Percentiles rank a stretch among this genome's conserved stretches.
phyloP scores from a whole-genome alignment of 768 basidiomycete species.

The Rhizopogon vinicolor region DNA sequence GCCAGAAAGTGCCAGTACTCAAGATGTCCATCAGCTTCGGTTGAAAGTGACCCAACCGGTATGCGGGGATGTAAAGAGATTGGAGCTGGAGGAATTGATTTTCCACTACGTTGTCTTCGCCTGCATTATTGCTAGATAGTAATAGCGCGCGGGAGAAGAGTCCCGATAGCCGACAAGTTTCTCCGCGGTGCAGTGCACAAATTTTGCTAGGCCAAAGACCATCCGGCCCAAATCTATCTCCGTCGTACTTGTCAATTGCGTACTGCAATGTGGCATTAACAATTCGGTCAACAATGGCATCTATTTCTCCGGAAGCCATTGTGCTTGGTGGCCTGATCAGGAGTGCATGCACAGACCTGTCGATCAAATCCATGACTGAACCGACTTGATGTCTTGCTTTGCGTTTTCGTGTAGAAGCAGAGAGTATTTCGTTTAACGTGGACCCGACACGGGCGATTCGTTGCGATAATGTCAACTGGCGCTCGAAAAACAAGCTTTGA shows the following conservation, averaged over 20 bases:
- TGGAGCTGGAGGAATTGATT: slow-evolving; percentile 30
- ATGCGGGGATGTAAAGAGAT: slow-evolving; percentile 55
- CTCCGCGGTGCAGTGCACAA: slow-evolving; percentile 59
- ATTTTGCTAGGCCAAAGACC: slow-evolving; percentile 51
- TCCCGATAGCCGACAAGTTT: slow-evolving; percentile 50
- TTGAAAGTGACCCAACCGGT: slow-evolving; percentile 52
- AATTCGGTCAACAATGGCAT: slow-evolving; percentile 59
- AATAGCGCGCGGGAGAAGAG: slow-evolving; percentile 42
- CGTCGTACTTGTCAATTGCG: slow-evolving; percentile 59
- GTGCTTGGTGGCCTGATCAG: slow-evolving; percentile 42
- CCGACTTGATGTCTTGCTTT: slow-evolving; percentile 53
- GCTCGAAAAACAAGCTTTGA: slow-evolving; percentile 67
- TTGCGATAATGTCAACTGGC: slow-evolving; percentile 48
- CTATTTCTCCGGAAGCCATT: slow-evolving; percentile 60
- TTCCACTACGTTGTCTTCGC: neutral
- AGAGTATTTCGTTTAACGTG: slow-evolving; percentile 51
- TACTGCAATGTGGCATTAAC: slow-evolving; percentile 76
- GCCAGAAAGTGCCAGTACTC: slow-evolving; percentile 64
- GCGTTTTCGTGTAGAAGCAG: slow-evolving; percentile 42
- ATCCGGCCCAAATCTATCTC: slow-evolving; percentile 30
- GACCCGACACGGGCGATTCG: slow-evolving; percentile 64
- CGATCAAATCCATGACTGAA: slow-evolving; percentile 76
- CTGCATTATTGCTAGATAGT: slow-evolving; percentile 15
- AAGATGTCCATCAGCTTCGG: slow-evolving; percentile 57
- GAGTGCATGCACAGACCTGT: slow-evolving; percentile 57